Conservation (phyloP, 768 basidiomycete species). For the Panus rudis region DNA sequence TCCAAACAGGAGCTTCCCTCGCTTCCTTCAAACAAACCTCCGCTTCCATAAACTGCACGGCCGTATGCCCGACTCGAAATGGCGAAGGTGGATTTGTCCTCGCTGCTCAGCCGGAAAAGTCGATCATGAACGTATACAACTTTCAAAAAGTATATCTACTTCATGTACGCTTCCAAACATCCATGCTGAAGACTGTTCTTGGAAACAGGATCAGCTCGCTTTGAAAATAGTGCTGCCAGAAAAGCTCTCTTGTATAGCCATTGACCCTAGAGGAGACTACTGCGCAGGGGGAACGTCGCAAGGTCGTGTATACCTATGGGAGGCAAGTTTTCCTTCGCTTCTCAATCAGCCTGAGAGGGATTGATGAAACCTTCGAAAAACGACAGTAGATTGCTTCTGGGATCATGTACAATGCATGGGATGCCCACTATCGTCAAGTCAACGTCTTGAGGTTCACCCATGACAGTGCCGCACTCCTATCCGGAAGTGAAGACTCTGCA, state of each 20-base stretch:
- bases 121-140: slow-evolving; percentile 82
- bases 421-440: slow-evolving; percentile 91
- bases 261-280: slow-evolving; percentile 66
- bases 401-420: slow-evolving; percentile 86
- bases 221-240: slow-evolving; percentile 86
- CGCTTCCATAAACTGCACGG: slow-evolving; percentile 57
- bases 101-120: slow-evolving; percentile 82
- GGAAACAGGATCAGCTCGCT: slow-evolving; percentile 76
- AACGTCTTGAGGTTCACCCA: slow-evolving; percentile 76
- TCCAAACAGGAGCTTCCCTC: slow-evolving; percentile 66
- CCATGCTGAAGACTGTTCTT: not conserved
- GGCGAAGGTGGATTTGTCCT: slow-evolving; percentile 81
- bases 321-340: slow-evolving; percentile 46
- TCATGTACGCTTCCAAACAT: not conserved
- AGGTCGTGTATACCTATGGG: slow-evolving; percentile 94
- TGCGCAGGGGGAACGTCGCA: slow-evolving; percentile 85
- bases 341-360: not conserved
- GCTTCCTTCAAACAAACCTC: slow-evolving; percentile 88
- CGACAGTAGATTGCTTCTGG: slow-evolving; percentile 76
- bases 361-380: not conserved
- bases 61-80: slow-evolving; percentile 56
- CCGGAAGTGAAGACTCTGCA: slow-evolving; percentile 87
- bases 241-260: slow-evolving; percentile 72
- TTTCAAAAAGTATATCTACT: slow-evolving; percentile 75
- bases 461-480: slow-evolving; percentile 74